Percentiles rank a stretch among this genome's conserved stretches.
phyloP scores from a whole-genome alignment of 1,284 basidiomycete species.

The Heliocybe sulcata region DNA sequence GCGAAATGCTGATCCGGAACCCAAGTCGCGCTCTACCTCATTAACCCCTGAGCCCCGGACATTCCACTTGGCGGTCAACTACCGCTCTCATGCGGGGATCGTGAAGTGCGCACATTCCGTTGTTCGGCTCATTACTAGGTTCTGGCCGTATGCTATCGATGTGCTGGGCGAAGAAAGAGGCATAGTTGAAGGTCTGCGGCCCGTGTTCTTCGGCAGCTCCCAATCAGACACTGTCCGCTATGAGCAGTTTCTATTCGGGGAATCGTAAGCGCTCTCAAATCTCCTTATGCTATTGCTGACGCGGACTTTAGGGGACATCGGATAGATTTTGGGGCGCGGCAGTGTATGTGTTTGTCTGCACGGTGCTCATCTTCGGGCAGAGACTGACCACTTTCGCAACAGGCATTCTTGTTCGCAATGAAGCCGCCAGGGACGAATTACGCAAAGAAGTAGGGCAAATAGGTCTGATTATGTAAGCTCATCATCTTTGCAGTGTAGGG shows the following conservation, averaged over 20 bases:
- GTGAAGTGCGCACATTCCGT: conserved; percentile 48
- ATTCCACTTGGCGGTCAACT: conserved; percentile 61
- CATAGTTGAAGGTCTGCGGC: conserved; percentile 49
- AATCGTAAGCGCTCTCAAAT: conserved; percentile 23
- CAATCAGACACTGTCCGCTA: conserved; percentile 44
- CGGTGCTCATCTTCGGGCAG: conserved; percentile 6
- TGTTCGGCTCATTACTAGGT: conserved; percentile 50
- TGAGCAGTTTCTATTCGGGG: conserved; percentile 51
- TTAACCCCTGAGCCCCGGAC: conserved; percentile 29
- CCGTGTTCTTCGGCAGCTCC: conserved; percentile 52
- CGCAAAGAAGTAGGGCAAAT: conserved; percentile 48
- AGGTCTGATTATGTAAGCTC: conserved; percentile 53
- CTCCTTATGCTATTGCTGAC: conserved; percentile 1
- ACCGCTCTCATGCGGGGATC: conserved; percentile 66
- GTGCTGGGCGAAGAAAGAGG: conserved; percentile 49
- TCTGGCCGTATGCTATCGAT: conserved; percentile 68
- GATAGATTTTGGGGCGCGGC: conserved; percentile 62
- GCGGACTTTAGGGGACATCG: conserved; percentile 29
- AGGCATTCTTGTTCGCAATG: conserved; percentile 68
- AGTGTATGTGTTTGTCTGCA: conserved; percentile 40
- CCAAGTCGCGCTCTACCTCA: too few relatives aligned
- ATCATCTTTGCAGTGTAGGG: not conserved
- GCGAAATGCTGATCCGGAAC: too few relatives aligned
- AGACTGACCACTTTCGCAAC: not conserved
- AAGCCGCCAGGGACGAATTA: conserved; percentile 41